These are phyloP conservation scores for Arachis monticola DNA, from an alignment of 331 rosid species.

Conservation along the genomic window DNA sequence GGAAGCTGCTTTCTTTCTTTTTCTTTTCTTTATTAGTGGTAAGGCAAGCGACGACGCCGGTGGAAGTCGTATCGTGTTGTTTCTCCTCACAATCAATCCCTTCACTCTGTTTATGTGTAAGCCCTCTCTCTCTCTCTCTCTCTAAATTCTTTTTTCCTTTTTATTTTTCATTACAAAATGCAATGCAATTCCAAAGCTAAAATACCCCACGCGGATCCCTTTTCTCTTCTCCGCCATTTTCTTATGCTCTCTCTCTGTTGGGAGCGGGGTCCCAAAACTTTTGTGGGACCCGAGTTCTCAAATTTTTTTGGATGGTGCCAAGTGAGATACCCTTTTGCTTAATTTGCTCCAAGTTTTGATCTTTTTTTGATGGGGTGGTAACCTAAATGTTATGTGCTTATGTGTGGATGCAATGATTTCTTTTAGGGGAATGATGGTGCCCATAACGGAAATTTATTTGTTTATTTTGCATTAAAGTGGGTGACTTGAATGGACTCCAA, in stretches of 20 bases:
- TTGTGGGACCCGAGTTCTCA: slow-evolving; percentile 26
- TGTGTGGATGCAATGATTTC: slow-evolving; percentile 8
- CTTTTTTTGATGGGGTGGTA: slow-evolving; percentile 16
- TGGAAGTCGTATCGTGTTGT: slow-evolving; percentile 66
- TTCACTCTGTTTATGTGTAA: slow-evolving; percentile 43
- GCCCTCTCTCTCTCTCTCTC: slow-evolving; percentile 28
- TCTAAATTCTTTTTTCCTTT: slow-evolving; percentile 15
- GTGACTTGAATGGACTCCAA: slow-evolving; percentile 1
- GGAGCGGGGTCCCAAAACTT: slow-evolving; percentile 17
- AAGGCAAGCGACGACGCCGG: slow-evolving; percentile 61
- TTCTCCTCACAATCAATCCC: slow-evolving; percentile 28
- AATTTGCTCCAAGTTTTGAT: slow-evolving; percentile 32
- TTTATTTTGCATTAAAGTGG: background rate
- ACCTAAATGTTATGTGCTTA: background rate
- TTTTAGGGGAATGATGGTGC: slow-evolving; percentile 15
- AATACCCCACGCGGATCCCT: slow-evolving; percentile 48
- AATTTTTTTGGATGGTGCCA: slow-evolving; percentile 13
- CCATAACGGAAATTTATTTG: background rate
- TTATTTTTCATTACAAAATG: slow-evolving; percentile 36
- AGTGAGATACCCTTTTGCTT: slow-evolving; percentile 29
- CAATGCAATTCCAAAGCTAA: slow-evolving; percentile 39
- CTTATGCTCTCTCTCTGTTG: background rate
- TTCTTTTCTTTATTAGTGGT: background rate
- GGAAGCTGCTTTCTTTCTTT: background rate
- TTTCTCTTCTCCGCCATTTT: slow-evolving; percentile 31